phyloP scores from a whole-genome alignment of 2,329 filamentous ascomycete species.

The Raffaelea ambrosiae region DNA sequence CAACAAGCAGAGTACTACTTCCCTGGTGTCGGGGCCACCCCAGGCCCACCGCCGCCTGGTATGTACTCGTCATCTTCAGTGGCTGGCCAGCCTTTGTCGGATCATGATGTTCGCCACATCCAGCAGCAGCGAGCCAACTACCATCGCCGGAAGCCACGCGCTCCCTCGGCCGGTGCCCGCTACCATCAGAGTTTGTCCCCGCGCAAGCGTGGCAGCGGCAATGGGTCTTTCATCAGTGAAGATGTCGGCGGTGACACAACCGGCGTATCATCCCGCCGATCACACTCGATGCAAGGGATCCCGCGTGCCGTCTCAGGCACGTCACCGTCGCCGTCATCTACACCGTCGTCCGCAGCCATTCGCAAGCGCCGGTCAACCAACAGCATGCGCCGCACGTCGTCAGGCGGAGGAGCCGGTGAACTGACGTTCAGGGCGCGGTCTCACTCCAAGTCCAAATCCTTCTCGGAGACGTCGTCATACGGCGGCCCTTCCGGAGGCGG shows the following conservation, averaged over 20 bases:
- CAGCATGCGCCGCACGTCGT: conserved; percentile 15
- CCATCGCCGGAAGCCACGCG: conserved; percentile 40
- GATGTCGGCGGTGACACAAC: background rate
- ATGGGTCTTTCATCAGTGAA: conserved; percentile 1
- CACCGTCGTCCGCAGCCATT: conserved; percentile 14
- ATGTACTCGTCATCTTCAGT: conserved; percentile 2
- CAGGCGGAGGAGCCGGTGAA: background rate
- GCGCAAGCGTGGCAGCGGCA: conserved; percentile 29
- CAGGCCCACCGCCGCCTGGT: background rate
- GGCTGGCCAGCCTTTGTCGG: no score
- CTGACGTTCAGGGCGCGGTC: background rate
- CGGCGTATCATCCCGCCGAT: conserved; percentile 12
- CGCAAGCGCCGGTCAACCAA: conserved; percentile 28
- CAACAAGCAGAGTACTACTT: conserved; percentile 13
- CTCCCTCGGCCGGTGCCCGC: conserved; percentile 45
- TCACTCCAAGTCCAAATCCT: background rate
- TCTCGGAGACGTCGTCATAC: background rate
- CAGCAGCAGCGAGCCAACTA: conserved; percentile 15
- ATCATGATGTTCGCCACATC: conserved; percentile 3
- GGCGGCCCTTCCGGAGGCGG: conserved; percentile 16
- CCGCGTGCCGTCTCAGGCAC: conserved; percentile 3
- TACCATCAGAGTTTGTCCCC: conserved; percentile 31
- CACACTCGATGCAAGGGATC: conserved; percentile 18
- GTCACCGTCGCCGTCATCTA: background rate
- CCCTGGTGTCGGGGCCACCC: conserved; percentile 2